A percentile compares a stretch with the other conserved stretches of the same genome.
phyloP scores from a whole-genome alignment of 177 flowering plant species.

The Vitis hybrid region DNA sequence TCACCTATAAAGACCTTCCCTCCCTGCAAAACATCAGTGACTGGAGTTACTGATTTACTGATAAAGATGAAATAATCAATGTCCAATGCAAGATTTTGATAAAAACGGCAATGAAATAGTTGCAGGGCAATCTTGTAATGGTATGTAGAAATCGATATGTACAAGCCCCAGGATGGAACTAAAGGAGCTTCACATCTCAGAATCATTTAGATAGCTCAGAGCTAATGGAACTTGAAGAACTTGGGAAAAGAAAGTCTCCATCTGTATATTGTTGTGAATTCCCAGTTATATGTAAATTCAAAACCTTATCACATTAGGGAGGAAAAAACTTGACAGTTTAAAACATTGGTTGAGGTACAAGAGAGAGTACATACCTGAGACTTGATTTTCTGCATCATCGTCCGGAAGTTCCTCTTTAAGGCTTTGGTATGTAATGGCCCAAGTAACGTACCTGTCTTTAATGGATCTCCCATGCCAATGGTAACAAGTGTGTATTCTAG shows the following conservation, averaged over 20 bases:
- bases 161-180: too few species aligned
- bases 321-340: not conserved
- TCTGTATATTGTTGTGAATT: too few species aligned
- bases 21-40: conserved; percentile 51
- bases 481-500: conserved; percentile 81
- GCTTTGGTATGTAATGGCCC: conserved; percentile 85
- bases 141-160: too few species aligned
- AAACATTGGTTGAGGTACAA: too few species aligned
- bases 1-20: conserved; percentile 90
- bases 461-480: conserved; percentile 70
- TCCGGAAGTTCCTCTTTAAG: conserved; percentile 73
- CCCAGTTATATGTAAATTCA: not conserved
- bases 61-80: not conserved
- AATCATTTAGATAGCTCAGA: too few species aligned
- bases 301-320: not conserved
- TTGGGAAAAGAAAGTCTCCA: too few species aligned
- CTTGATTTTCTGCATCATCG: conserved; percentile 77
- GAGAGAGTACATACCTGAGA: conserved; percentile 65
- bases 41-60: not conserved
- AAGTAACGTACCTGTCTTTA: conserved; percentile 82
- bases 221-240: too few species aligned
- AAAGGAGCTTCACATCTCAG: too few species aligned
- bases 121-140: too few species aligned
- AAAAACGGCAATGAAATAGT: too few species aligned
- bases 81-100: too few species aligned